Base-by-base conservation (phyloP, 108 stramenopile species). In the Skeletonema menzelii region DNA sequence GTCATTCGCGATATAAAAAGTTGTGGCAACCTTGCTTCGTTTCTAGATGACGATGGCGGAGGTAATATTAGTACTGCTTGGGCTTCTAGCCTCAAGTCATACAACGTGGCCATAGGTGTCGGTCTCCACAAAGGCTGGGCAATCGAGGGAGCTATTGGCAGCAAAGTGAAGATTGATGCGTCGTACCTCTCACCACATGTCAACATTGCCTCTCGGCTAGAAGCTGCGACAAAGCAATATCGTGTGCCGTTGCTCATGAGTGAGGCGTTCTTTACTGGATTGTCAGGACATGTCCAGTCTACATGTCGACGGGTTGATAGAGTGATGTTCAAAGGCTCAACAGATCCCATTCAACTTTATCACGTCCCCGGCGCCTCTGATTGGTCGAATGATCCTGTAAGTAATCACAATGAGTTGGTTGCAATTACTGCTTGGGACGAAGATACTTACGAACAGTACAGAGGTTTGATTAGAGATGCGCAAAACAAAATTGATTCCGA, bases 61-160 rank as follows among this genome's bases (percentile, higher is more conserved):
- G 65, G 57, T 20, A 70, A 67, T 19, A 63, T 63, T 32, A 82
- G 49, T 34, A 40, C 76, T 27, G 70, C 69, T 8, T 67, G 63
- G 65, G 68, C 65, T 20, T 72, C 77, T 5, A 78, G 72, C 53
- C 70, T 82, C 17, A 64, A 42, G 26, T 73, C 58, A 22, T 88
- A 76, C 60, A 73, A 73, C 14, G 78, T 88, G n/a, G 63, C 60
- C 8, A 76, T 90, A 3, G 86, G 91, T 5, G 84, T 88, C 34
- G 91, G 91, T 7, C 69, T 92, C 57, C 91, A 92, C 59, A 79
- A 72, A 22, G 91, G 91, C 26, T 92, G 91, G 40, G 91, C 91
- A 40, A 92, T 92, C 38, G 91, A 92, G 68, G 90, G 90, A 44
- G 77, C 88, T 22, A 88, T 91, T 35, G 90, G 90, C 15, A 82